Percentiles rank a stretch among this genome's conserved stretches.
Conservation (phyloP, 345 rosid species). For the Camelina laxa region DNA sequence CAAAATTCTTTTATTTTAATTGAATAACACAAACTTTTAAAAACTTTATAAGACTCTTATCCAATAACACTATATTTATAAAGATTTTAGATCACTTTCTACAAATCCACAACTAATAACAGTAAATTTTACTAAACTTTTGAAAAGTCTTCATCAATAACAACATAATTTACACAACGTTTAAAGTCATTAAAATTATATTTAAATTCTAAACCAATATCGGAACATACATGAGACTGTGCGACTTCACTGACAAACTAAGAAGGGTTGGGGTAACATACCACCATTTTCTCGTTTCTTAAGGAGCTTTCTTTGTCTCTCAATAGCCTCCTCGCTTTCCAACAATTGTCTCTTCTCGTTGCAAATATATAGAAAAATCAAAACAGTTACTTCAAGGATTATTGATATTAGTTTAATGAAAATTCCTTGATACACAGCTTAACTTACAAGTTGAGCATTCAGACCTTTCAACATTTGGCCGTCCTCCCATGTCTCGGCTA, state of each 20-base stretch:
- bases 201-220: too few species aligned
- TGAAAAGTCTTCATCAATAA: constrained; percentile 87
- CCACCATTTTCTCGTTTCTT: constrained; percentile 93
- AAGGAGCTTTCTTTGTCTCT: constrained; percentile 86
- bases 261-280: constrained; percentile 19
- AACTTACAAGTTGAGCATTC: constrained; percentile 87
- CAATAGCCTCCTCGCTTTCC: constrained; percentile 93
- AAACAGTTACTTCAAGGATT: constrained; percentile 10
- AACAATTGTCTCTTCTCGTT: constrained; percentile 70
- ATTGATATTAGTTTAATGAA: constrained; percentile 12
- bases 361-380: constrained; percentile 32
- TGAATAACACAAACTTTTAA: too few species aligned
- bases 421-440: constrained; percentile 20
- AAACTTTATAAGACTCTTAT: too few species aligned
- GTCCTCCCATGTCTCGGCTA: constrained; percentile 99
- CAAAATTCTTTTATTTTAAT: too few species aligned
- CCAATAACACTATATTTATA: too few species aligned
- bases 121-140: too few species aligned
- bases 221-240: constrained; percentile 2
- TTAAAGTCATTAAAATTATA: too few species aligned
- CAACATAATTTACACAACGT: too few species aligned
- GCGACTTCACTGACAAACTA: constrained; percentile 18
- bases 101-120: too few species aligned
- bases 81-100: too few species aligned
- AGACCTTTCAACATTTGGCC: constrained; percentile 95